Evolutionary conservation across 108 stramenopile genomes (phyloP).

Genomic region (Chaetoceros muelleri): DNA sequence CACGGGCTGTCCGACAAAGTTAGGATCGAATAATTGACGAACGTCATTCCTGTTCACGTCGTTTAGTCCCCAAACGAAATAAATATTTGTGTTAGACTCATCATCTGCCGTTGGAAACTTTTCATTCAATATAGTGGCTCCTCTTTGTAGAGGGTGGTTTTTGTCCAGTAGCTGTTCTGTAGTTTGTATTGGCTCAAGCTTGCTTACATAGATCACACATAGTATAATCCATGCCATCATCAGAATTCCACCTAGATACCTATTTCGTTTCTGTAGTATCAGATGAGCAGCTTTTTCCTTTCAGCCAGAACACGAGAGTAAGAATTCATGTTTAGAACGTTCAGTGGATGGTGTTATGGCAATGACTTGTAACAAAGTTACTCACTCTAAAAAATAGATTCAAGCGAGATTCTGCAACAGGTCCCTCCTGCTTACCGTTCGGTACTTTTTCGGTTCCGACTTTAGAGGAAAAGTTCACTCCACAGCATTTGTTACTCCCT

Average conservation of each 20-base stretch:
- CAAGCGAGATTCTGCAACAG: too few species aligned
- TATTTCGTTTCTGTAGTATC: too few species aligned
- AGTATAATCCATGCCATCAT: slow-evolving; percentile 24
- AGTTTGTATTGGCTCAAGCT: slow-evolving; percentile 32
- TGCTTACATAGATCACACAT: slow-evolving; percentile 16
- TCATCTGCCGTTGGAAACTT: slow-evolving; percentile 27
- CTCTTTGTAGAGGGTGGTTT: slow-evolving; percentile 39
- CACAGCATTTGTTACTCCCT: slow-evolving; percentile 8
- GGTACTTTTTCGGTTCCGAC: too few species aligned
- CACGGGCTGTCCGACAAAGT: slow-evolving; percentile 17
- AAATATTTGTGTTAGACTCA: slow-evolving; percentile 30
- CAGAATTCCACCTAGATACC: too few species aligned
- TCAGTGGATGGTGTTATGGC: too few species aligned
- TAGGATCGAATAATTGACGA: slow-evolving; percentile 28
- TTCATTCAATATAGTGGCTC: slow-evolving; percentile 26
- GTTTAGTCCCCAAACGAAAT: slow-evolving; percentile 35
- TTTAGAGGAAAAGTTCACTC: too few species aligned
- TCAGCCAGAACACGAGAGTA: too few species aligned
- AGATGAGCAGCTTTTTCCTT: too few species aligned
- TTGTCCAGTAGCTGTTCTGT: slow-evolving; percentile 34
- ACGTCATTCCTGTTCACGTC: slow-evolving; percentile 36
- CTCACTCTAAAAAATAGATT: too few species aligned
- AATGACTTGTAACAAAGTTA: too few species aligned
- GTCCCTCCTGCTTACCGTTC: too few species aligned
- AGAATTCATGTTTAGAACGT: too few species aligned